These are phyloP conservation scores for Mucor piriformis DNA, from an alignment of 371 early-diverging fungal genomes.

Conservation along the genomic window DNA sequence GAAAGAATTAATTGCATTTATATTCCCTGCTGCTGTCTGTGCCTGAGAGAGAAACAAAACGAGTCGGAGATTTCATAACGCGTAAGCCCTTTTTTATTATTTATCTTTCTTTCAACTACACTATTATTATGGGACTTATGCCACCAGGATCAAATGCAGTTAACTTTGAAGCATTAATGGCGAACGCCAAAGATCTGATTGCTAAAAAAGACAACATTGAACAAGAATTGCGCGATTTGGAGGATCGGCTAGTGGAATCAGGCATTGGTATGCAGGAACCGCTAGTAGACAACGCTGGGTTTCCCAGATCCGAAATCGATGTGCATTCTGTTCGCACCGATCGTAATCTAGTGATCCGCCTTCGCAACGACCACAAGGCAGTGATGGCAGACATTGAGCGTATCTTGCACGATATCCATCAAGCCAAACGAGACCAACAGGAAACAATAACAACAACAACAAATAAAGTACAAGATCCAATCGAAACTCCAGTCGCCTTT, in stretches of 20 bases:
- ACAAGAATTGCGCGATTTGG: slow-evolving; percentile 55
- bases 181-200: slow-evolving; percentile 60
- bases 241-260: slow-evolving; percentile 58
- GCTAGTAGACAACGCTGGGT: slow-evolving; percentile 79
- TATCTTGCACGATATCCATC: slow-evolving; percentile 70
- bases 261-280: slow-evolving; percentile 74
- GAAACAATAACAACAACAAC: slow-evolving; percentile 2
- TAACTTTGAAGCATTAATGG: slow-evolving; percentile 8
- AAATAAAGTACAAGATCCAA: background rate
- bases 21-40: background rate
- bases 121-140: slow-evolving; percentile 18
- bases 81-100: background rate
- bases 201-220: slow-evolving; percentile 66
- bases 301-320: slow-evolving; percentile 88
- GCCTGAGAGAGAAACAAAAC: background rate
- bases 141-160: slow-evolving; percentile 10
- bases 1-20: background rate
- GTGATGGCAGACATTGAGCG: slow-evolving; percentile 73
- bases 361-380: slow-evolving; percentile 71
- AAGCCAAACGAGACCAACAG: slow-evolving; percentile 27
- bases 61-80: slow-evolving; percentile 2
- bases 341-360: slow-evolving; percentile 66
- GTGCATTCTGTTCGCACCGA: slow-evolving; percentile 64
- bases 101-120: background rate
- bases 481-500: slow-evolving; percentile 52